Evolutionary conservation across 495 filamentous ascomycete species (phyloP).

Genomic region (Cenococcum geophilum): DNA sequence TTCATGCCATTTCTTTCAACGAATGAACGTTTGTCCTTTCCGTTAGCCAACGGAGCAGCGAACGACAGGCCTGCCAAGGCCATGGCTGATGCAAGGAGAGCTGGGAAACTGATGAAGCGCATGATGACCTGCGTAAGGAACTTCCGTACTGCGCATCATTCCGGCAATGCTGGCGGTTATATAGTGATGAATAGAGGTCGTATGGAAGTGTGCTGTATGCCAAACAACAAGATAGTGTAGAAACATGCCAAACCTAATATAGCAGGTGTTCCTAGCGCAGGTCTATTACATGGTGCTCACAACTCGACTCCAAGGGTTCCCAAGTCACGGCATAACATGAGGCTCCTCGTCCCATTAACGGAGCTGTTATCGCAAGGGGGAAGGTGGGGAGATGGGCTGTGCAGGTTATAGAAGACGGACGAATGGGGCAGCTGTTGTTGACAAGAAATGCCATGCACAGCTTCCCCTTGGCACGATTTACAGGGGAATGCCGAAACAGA

Average conservation of each 20-base stretch:
- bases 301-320: not conserved
- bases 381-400: not conserved
- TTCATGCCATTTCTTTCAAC: constrained; percentile 33
- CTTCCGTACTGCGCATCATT: not conserved
- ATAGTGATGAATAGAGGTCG: not conserved
- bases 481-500: not conserved
- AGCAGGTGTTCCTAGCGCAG: constrained; percentile 2
- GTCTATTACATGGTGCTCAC: not conserved
- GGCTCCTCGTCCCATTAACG: not conserved
- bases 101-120: constrained; percentile 9
- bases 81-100: constrained; percentile 13
- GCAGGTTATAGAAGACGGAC: constrained; percentile 1
- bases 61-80: constrained; percentile 23
- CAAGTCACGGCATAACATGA: not conserved
- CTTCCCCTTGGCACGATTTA: not conserved
- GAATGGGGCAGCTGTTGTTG: constrained; percentile 3
- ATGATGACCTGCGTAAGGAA: constrained; percentile 8
- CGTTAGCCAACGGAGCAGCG: constrained; percentile 29
- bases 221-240: not conserved
- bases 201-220: not conserved
- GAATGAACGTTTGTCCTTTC: constrained; percentile 42
- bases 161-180: not conserved
- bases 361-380: not conserved
- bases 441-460: constrained; percentile 2
- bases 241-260: not conserved